Base-by-base conservation (phyloP, 1,284 basidiomycete genomes). In the Heliocybe sulcata region DNA sequence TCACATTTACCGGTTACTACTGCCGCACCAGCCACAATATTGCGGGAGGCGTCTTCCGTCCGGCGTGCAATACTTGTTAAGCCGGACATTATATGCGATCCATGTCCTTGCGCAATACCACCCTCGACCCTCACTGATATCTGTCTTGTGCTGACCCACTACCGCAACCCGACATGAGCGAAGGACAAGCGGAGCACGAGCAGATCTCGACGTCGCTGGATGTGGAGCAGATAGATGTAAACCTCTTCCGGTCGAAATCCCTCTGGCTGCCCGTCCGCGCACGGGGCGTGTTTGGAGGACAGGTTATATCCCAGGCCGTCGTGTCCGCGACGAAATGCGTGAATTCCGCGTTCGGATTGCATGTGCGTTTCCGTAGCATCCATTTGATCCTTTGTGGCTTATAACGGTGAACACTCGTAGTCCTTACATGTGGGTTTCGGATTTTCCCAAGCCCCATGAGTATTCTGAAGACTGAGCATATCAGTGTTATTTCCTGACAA, bases 231-330 rank as follows among this genome's bases (percentile, higher is more conserved):
- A 75, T 92, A n/a, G 90, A 92, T 61, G 72, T 77, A 47, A 86
- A 88, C 64, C 69, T 92, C 51, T 92, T 84, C 66, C 81, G 87
- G 31, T 90, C 87, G 0, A 86, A 82, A 61, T 81, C 81, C 1
- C 75, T 94, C 1, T 90, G 82, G 78, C 59, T 83, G 14, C 91
- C 90, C 0, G 67, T 69, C 10, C 74, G 78, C 19, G 80, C 81
- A 19, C 77, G 92, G 57, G 92, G 92, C 23, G 92, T 92, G 3
- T 95, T 92, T 63, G 93, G 94, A 54, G 94, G 93, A 60, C 89
- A 91, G 67, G 92, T 95, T 56, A 93, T 96, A 60, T 93, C 87
- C 9, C 92, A 94, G 65, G 90, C 90, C 3, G 73, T 94, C 27
- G 81, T 89, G 14, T 83, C 90, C 12, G 91, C 92, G 3, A 87